Conservation (phyloP, 2,329 filamentous ascomycete species). For the Monilinia fructicola region DNA sequence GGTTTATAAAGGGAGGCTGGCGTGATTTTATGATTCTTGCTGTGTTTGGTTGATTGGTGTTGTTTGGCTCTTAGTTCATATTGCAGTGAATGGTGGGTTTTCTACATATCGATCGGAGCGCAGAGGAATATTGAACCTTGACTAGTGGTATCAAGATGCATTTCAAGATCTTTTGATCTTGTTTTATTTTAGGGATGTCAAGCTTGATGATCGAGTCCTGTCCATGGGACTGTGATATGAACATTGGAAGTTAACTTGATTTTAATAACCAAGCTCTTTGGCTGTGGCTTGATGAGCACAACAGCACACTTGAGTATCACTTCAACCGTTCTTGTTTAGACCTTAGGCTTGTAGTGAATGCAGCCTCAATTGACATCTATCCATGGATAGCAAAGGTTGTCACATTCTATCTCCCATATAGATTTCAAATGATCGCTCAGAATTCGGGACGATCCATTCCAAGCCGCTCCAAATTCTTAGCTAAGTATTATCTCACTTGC, state of each 20-base stretch:
- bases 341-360: background rate
- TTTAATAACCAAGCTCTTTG: background rate
- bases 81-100: too few species aligned
- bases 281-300: background rate
- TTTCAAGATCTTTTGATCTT: background rate
- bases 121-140: too few species aligned
- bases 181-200: background rate
- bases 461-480: background rate
- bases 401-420: too few species aligned
- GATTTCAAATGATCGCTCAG: too few species aligned
- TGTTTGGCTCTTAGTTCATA: background rate
- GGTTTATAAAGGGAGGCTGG: background rate
- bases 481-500: background rate
- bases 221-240: background rate
- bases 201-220: too few species aligned
- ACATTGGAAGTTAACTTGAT: background rate
- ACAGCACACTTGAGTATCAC: background rate
- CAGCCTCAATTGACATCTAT: background rate
- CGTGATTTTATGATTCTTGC: background rate
- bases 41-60: background rate
- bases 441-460: background rate
- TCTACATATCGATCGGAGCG: too few species aligned
- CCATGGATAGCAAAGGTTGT: too few species aligned
- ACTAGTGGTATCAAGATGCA: too few species aligned
- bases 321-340: background rate